These are phyloP conservation scores for Massospora cicadina DNA, from an alignment of 371 early-diverging fungal species.

Conservation along the genomic window DNA sequence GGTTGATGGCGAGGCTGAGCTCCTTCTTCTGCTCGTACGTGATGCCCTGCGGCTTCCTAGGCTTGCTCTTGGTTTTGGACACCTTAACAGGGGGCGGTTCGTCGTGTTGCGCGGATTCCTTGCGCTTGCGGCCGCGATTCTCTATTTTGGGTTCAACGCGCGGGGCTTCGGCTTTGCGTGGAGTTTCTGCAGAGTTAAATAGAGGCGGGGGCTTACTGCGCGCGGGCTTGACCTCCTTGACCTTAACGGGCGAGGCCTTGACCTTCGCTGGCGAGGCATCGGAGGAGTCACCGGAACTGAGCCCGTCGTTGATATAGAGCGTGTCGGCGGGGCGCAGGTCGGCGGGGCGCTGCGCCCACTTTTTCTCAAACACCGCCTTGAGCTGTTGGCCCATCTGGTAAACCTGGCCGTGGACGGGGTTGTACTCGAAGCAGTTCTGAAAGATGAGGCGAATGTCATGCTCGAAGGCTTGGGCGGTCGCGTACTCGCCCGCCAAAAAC, in stretches of 20 bases:
- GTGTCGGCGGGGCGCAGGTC: neutral
- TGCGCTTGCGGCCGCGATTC: neutral
- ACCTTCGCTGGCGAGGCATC: neutral
- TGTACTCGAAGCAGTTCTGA: constrained; percentile 88
- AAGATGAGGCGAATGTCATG: constrained; percentile 77
- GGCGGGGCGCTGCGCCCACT: constrained; percentile 35
- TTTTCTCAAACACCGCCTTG: constrained; percentile 66
- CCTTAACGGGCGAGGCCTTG: no score
- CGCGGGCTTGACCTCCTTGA: neutral
- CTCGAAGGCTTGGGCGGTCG: constrained; percentile 53
- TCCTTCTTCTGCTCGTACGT: constrained; percentile 82
- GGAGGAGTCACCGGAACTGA: constrained; percentile 2
- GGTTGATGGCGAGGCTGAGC: constrained; percentile 65
- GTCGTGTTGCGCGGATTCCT: neutral
- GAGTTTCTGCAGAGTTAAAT: neutral
- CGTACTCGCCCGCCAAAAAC: constrained; percentile 62
- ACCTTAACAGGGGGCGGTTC: neutral
- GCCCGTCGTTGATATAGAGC: constrained; percentile 10
- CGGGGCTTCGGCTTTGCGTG: neutral
- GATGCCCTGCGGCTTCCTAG: constrained; percentile 27
- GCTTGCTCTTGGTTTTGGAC: neutral
- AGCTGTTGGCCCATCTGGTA: constrained; percentile 62
- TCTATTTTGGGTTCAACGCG: neutral
- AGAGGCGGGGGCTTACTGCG: neutral
- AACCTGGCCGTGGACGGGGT: constrained; percentile 74